Percentiles rank a stretch among this genome's conserved stretches.
phyloP scores from a whole-genome alignment of 805 yeast species.

The Diddensiella transvaalensis region DNA sequence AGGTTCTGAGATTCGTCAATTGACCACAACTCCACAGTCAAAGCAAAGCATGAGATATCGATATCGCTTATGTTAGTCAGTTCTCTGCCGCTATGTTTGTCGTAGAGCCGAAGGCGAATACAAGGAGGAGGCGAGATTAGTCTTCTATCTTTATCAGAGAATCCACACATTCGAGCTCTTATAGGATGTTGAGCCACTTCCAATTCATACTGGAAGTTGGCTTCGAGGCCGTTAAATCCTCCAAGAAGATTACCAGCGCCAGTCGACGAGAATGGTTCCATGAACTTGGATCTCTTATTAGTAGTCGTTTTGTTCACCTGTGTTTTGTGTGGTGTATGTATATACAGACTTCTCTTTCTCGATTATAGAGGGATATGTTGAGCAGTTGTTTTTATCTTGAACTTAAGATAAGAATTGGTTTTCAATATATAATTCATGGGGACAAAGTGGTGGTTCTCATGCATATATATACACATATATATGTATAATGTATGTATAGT shows the following conservation, averaged over 20 bases:
- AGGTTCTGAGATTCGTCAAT: slow-evolving; percentile 31
- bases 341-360: too few relatives aligned
- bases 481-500: too few relatives aligned
- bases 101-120: slow-evolving; percentile 25
- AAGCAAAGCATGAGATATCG: slow-evolving; percentile 36
- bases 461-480: too few relatives aligned
- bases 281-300: too few relatives aligned
- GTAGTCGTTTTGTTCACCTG: too few relatives aligned
- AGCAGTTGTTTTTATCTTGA: too few relatives aligned
- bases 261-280: too few relatives aligned
- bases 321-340: too few relatives aligned
- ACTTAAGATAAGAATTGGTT: too few relatives aligned
- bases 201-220: slow-evolving; percentile 16
- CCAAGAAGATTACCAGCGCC: slow-evolving; percentile 11
- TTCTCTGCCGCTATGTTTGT: slow-evolving; percentile 25
- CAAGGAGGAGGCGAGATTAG: slow-evolving; percentile 34
- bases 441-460: too few relatives aligned
- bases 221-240: slow-evolving; percentile 8
- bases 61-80: slow-evolving; percentile 24
- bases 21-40: slow-evolving; percentile 42
- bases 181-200: slow-evolving; percentile 42
- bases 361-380: too few relatives aligned
- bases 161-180: slow-evolving; percentile 46
- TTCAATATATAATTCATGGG: too few relatives aligned
- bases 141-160: slow-evolving; percentile 39